Evolutionary conservation across 2,329 filamentous ascomycete species (phyloP).

Genomic region (Curvularia sp.): DNA sequence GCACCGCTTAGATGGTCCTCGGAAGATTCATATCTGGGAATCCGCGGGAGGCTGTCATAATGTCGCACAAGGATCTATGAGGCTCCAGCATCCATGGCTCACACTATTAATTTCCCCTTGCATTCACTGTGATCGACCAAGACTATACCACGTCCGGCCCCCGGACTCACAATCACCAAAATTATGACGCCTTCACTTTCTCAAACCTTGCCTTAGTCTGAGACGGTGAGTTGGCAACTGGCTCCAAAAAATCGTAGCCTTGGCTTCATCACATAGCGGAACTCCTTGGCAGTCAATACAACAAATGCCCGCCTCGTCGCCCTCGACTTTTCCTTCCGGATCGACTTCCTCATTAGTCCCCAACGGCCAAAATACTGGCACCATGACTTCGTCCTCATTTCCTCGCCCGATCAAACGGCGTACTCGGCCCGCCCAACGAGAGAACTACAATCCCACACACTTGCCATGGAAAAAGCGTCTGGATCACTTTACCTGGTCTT

Average conservation of each 20-base stretch:
- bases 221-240: constrained; percentile 8
- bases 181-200: constrained; percentile 17
- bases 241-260: constrained; percentile 16
- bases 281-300: background rate
- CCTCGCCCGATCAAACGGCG: constrained; percentile 16
- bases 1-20: background rate
- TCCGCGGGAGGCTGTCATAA: background rate
- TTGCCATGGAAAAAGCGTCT: constrained; percentile 32
- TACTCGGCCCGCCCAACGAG: constrained; percentile 5
- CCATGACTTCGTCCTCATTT: constrained; percentile 15
- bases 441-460: constrained; percentile 18
- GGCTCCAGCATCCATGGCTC: background rate
- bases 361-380: background rate
- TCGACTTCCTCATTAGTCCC: constrained; percentile 1
- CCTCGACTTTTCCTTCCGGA: background rate
- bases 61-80: constrained; percentile 1
- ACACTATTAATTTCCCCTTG: background rate
- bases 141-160: background rate
- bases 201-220: constrained; percentile 1
- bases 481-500: constrained; percentile 58
- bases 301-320: constrained; percentile 5
- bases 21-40: background rate
- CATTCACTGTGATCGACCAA: background rate
- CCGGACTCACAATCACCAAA: background rate
- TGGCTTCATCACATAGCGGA: constrained; percentile 4